phyloP scores from a whole-genome alignment of 1,284 basidiomycete species.

The Ustilago bromivora region DNA sequence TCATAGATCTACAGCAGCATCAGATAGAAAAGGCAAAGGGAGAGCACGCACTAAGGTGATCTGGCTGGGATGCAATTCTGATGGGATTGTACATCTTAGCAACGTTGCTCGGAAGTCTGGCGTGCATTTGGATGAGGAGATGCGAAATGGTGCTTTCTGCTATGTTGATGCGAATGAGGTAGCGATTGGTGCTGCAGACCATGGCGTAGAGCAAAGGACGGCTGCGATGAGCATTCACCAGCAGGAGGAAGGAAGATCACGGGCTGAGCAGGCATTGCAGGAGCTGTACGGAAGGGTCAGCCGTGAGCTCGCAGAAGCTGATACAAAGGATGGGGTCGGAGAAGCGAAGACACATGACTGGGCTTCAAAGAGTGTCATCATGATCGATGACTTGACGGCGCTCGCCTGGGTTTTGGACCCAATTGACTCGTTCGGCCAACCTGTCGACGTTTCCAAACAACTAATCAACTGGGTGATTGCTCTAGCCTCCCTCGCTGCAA shows the following conservation, averaged over 20 bases:
- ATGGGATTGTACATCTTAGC: slow-evolving; percentile 41
- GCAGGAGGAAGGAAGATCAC: neutral
- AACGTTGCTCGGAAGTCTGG: slow-evolving; percentile 46
- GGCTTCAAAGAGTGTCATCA: slow-evolving; percentile 27
- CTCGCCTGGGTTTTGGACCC: slow-evolving; percentile 43
- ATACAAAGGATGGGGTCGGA: neutral
- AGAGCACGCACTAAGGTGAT: slow-evolving; percentile 34
- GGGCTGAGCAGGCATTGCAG: slow-evolving; percentile 7
- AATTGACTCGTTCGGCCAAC: slow-evolving; percentile 7
- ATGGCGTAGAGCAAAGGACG: neutral
- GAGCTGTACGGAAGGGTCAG: slow-evolving; percentile 15
- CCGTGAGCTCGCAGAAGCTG: slow-evolving; percentile 6
- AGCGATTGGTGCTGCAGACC: neutral
- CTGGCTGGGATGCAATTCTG: slow-evolving; percentile 50
- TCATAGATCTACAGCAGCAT: neutral
- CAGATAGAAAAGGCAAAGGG: slow-evolving; percentile 18
- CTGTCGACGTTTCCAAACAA: slow-evolving; percentile 15
- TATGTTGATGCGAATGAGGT: slow-evolving; percentile 37
- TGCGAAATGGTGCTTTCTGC: slow-evolving; percentile 23
- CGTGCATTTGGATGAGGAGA: slow-evolving; percentile 43
- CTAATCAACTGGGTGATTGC: slow-evolving; percentile 38
- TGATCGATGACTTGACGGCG: slow-evolving; percentile 49
- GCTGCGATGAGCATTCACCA: slow-evolving; percentile 6
- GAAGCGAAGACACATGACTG: slow-evolving; percentile 6
- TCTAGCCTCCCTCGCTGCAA: slow-evolving; percentile 27